A percentile compares a stretch with the other conserved stretches of the same genome.
These are phyloP conservation scores for Diaporthe amygdali DNA, from an alignment of 2,329 filamentous ascomycete species.

Conservation along the genomic window DNA sequence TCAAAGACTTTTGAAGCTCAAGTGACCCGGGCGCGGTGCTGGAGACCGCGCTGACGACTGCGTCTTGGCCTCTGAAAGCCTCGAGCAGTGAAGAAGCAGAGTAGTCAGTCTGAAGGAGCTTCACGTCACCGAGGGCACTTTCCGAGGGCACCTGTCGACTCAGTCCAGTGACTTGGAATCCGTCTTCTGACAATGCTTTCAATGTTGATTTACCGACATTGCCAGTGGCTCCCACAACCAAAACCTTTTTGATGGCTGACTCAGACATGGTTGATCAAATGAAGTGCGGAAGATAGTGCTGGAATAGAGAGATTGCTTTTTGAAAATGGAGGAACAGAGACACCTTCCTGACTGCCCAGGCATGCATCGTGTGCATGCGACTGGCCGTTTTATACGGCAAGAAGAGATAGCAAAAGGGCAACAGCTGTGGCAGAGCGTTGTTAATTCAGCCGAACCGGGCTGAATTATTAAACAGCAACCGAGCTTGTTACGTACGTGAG, in stretches of 20 bases:
- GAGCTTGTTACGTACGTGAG: too few relatives aligned
- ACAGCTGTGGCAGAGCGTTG: too few relatives aligned
- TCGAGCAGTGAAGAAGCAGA: neutral
- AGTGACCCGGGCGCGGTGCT: neutral
- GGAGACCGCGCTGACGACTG: neutral
- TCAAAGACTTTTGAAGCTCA: neutral
- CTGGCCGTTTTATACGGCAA: too few relatives aligned
- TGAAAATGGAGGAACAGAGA: too few relatives aligned
- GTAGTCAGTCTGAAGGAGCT: neutral
- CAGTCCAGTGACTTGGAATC: neutral
- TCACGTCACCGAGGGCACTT: neutral
- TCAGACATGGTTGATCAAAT: neutral
- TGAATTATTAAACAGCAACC: too few relatives aligned
- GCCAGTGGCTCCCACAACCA: neutral
- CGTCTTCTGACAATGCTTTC: neutral
- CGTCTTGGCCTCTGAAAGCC: neutral
- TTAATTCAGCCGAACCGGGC: too few relatives aligned
- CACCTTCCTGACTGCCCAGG: too few relatives aligned
- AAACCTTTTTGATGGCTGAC: neutral
- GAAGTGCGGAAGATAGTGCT: neutral
- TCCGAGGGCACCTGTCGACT: neutral
- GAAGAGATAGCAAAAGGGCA: too few relatives aligned
- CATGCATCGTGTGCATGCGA: too few relatives aligned
- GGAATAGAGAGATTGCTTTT: too few relatives aligned
- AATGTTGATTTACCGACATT: neutral